Conservation (phyloP, 306 rosid species). For the Psophocarpus tetragonolobus region DNA sequence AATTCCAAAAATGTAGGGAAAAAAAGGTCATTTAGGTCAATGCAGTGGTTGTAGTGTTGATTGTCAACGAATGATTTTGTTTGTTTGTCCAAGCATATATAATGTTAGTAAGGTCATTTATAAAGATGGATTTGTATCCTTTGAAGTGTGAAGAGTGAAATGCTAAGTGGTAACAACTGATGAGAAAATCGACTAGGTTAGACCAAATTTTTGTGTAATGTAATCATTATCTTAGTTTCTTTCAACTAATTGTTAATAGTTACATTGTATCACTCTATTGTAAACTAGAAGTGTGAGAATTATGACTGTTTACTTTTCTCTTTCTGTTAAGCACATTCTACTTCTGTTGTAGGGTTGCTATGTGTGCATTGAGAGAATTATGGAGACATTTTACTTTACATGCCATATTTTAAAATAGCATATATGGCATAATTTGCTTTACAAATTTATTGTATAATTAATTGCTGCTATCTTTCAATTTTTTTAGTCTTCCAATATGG, state of each 20-base stretch:
- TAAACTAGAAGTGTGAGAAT: constrained; percentile 26
- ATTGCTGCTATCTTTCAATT: neutral
- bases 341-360: constrained; percentile 88
- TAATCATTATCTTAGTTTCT: constrained; percentile 11
- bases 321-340: constrained; percentile 19
- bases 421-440: neutral
- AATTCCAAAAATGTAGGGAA: too few relatives aligned
- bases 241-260: constrained; percentile 14
- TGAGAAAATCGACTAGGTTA: too few relatives aligned
- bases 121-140: too few relatives aligned
- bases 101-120: too few relatives aligned
- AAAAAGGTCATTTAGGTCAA: too few relatives aligned
- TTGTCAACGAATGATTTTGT: too few relatives aligned
- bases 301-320: constrained; percentile 9
- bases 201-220: neutral
- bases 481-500: neutral
- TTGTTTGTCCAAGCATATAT: too few relatives aligned
- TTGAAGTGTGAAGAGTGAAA: too few relatives aligned
- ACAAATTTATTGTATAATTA: neutral
- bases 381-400: too few relatives aligned
- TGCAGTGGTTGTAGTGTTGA: too few relatives aligned
- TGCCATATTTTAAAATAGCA: neutral
- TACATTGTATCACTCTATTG: neutral
- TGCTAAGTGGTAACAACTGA: too few relatives aligned
- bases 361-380: constrained; percentile 98